These are phyloP conservation scores for Termitomyces heimii DNA, from an alignment of 768 basidiomycete genomes.

Conservation along the genomic window DNA sequence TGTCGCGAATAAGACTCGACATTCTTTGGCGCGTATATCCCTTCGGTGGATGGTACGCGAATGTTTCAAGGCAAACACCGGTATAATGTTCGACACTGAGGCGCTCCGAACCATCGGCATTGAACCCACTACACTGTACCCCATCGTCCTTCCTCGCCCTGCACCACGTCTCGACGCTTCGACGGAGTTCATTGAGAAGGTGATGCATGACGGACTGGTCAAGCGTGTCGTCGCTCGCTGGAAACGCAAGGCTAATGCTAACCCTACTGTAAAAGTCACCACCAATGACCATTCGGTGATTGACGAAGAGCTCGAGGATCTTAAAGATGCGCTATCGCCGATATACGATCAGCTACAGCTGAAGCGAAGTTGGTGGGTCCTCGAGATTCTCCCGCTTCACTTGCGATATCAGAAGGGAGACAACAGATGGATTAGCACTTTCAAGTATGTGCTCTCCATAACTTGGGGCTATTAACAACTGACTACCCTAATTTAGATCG, in stretches of 20 bases:
- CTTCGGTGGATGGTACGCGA: constrained; percentile 70
- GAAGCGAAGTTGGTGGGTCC: constrained; percentile 47
- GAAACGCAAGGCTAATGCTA: constrained; percentile 11
- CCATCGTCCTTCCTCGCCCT: constrained; percentile 27
- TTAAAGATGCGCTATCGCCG: constrained; percentile 40
- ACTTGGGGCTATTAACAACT: neutral
- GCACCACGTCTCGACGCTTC: constrained; percentile 18
- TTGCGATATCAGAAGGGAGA: constrained; percentile 27
- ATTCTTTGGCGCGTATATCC: constrained; percentile 46
- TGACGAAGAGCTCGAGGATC: constrained; percentile 46
- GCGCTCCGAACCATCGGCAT: constrained; percentile 38
- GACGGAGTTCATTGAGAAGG: neutral
- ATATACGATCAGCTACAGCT: constrained; percentile 46
- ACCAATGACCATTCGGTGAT: constrained; percentile 1
- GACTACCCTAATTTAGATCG: constrained; percentile 1
- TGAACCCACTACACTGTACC: constrained; percentile 33
- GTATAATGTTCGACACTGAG: constrained; percentile 54
- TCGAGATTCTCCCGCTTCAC: constrained; percentile 40
- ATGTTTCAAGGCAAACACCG: constrained; percentile 48
- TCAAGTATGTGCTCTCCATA: constrained; percentile 10
- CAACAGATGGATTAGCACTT: constrained; percentile 20
- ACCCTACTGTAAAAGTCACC: neutral
- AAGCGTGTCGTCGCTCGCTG: neutral
- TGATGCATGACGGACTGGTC: neutral
- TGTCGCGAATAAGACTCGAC: constrained; percentile 32